phyloP scores from a whole-genome alignment of 148 eudicot genomes.

The Rhododendron ferrugineum region DNA sequence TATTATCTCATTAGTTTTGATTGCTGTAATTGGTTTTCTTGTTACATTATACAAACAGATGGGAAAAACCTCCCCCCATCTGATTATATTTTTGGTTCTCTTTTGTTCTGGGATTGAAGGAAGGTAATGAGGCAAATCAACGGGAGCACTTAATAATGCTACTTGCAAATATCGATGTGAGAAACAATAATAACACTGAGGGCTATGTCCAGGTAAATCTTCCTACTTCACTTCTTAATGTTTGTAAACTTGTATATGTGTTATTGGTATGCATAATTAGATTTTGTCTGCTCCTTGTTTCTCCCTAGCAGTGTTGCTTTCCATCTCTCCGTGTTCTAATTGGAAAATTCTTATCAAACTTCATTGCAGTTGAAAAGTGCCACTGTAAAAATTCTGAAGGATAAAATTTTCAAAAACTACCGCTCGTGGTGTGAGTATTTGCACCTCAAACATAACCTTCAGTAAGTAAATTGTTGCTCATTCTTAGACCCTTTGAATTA shows the following conservation, averaged over 20 bases:
- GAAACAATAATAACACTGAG: conserved; percentile 34
- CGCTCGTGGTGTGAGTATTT: conserved; percentile 81
- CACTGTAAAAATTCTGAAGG: conserved; percentile 57
- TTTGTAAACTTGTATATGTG: neutral
- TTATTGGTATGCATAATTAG: neutral
- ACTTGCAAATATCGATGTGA: conserved; percentile 88
- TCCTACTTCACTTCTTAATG: neutral
- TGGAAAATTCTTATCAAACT: conserved; percentile 11
- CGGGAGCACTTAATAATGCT: conserved; percentile 92
- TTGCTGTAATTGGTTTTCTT: neutral
- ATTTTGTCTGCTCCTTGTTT: neutral
- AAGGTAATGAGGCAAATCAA: conserved; percentile 98
- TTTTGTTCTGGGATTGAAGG: conserved; percentile 43
- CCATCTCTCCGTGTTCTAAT: conserved; percentile 4
- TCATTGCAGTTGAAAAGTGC: conserved; percentile 60
- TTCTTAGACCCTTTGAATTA: neutral
- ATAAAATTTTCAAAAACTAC: conserved; percentile 72
- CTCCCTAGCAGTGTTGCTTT: conserved; percentile 2
- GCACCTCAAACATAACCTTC: conserved; percentile 59
- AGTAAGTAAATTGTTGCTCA: conserved; percentile 39
- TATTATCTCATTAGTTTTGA: neutral
- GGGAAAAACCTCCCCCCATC: neutral
- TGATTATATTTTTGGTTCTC: neutral
- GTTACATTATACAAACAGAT: neutral
- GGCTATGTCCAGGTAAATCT: conserved; percentile 52